Base-by-base conservation (phyloP, 73 alveolate species). In the Paramecium octaurelia region DNA sequence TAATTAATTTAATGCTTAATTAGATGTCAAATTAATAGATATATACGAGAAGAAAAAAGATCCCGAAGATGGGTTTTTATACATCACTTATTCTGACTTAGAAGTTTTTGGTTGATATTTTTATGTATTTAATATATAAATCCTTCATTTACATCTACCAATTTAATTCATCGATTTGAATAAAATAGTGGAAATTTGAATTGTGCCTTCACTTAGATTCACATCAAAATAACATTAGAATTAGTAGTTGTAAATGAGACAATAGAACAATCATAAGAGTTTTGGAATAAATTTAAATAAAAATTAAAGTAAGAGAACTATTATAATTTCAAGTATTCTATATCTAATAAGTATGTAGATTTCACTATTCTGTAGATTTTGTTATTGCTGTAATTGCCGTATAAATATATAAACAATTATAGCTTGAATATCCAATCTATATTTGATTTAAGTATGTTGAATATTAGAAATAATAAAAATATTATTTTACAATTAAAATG, bases 21-120 rank as follows among this genome's bases (percentile, higher is more conserved):
- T 60, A 68, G 84, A 68, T 68, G 40, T 14, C 1, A 68, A 68
- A 14, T 34, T 68, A 12, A 23, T 12, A 4, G 84, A 68, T 31
- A 68, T 68, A 21, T 68, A 68, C 4, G 46, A 34, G 20, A 23
- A 68, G 21, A 31, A 68, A 11, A 68, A 68, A 8, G 84, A 68
- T 27, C 21, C 50, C 8, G 84, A 23, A 6, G 84, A 68, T 68
- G 84, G 84, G 14, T 68, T 68, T 68, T 68, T 68, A 68, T 68
- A 68, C 48, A 31, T 68, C 40, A 31, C 40, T 31, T 68, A 68
- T 27, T 68, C 84, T 31, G 84, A 68, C n/a, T 31, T 27, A 14
- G 84, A 68, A 34, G 84, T 68, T 68, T 68, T 68, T 68, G 84
- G 84, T n/a, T 54, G 69, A 54, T 54, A 54, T 16, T 54, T 54